Evolutionary conservation across 2,329 filamentous ascomycete species (phyloP).

Genomic region (Pyrenophora tritici-repentis): DNA sequence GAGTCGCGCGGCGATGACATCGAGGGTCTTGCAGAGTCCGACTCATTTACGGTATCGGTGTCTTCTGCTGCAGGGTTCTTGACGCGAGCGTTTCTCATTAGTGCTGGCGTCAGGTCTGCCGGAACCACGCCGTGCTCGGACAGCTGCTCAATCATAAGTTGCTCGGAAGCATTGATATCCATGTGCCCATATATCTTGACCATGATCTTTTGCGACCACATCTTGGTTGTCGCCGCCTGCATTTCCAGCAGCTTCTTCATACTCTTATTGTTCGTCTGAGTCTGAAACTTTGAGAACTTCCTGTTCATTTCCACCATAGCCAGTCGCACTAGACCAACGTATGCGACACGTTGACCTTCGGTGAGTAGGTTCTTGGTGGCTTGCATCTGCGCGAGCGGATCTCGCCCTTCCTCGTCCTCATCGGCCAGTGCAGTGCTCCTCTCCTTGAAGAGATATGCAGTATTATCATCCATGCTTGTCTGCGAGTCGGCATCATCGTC

Average conservation of each 20-base stretch:
- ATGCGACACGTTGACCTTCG: constrained; percentile 93
- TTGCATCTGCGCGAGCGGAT: constrained; percentile 87
- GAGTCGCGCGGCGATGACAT: constrained; percentile 40
- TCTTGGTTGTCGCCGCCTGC: constrained; percentile 78
- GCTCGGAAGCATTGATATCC: constrained; percentile 89
- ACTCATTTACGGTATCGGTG: constrained; percentile 18
- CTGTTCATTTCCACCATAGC: constrained; percentile 78
- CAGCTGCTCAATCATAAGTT: constrained; percentile 98
- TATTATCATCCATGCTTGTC: constrained; percentile 97
- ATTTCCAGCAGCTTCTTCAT: constrained; percentile 73
- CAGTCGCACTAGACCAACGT: constrained; percentile 86
- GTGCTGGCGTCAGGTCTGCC: constrained; percentile 77
- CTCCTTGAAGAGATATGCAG: constrained; percentile 90
- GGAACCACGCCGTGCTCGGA: constrained; percentile 89
- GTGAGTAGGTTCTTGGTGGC: constrained; percentile 94
- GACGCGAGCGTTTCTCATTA: constrained; percentile 91
- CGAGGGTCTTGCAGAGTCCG: constrained; percentile 41
- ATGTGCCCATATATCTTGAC: constrained; percentile 91
- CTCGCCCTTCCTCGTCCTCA: constrained; percentile 77
- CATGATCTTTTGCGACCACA: constrained; percentile 99
- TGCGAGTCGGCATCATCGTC: constrained; percentile 94
- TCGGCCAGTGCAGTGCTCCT: constrained; percentile 62
- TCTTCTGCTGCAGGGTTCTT: constrained; percentile 83
- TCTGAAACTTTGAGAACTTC: constrained; percentile 66
- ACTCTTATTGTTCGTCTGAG: constrained; percentile 64